Evolutionary conservation across 1,139 yeast genomes (phyloP), one percentile per base, ranked within the genome.

Genomic region (Kodamaea derodonti): DNA sequence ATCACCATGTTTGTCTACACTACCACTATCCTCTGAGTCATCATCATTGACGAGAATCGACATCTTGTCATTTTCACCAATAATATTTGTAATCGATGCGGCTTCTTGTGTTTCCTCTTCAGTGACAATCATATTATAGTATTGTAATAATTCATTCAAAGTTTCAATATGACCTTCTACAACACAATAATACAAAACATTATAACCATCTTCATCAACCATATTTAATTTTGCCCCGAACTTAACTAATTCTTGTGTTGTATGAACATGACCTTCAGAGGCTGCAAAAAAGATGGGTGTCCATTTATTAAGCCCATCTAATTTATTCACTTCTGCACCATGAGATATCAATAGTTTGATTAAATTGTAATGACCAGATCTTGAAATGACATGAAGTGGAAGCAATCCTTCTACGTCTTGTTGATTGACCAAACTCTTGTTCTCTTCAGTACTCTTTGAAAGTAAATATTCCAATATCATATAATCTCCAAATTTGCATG

Each of bases 251-350:
- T 79, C 86, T 41, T 72, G 72, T 0, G 95, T 83, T 2, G 95
- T 79, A 31, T 70, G 62, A 3, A 72, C 73, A 54, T 85, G 88
- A 1, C 97, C 97, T 48, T 86, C 94, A 46, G 80, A 78, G 1
- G 92, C 92, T 10, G 96, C 86, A 56, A 92, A 90, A 51, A 90
- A 87, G 4, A 92, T 71, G 0, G 97, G 95, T 0, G 97, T 81
- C 97, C 97, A 92, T 47, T 84, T 84, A 53, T 88, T 87, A 38
- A 87, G 78, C 38, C 86, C 84, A 59, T 92, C 97, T 10, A 80
- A 55, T 40, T 77, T 81, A 55, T 92, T 85, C 6, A 90, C 78
- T 49, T 84, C 79, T 1, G 94, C 87, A 4, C 95, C 95, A 45
- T 81, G 72, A 17, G 75, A 65, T 6, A 84, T 75, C 31, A 92